Conservation (phyloP, 768 basidiomycete genomes). For the Pleurotus citrinopileatus region DNA sequence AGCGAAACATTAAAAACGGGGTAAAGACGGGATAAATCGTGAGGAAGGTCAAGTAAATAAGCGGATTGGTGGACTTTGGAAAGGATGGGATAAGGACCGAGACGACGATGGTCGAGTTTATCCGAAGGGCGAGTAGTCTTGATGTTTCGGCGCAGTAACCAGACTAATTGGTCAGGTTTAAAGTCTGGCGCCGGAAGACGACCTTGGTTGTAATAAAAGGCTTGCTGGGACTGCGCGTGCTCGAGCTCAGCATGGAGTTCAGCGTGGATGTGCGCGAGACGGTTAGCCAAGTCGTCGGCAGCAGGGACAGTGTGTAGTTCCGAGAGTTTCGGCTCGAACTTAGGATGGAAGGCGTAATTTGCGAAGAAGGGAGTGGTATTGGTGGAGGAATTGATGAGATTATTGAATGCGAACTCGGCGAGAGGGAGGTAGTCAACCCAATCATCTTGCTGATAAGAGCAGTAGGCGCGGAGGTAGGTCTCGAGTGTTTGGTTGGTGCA, state of each 20-base stretch:
- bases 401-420: constrained; percentile 41
- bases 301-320: constrained; percentile 27
- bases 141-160: constrained; percentile 35
- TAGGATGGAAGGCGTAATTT: constrained; percentile 29
- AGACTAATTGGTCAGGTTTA: constrained; percentile 30
- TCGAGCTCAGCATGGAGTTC: constrained; percentile 31
- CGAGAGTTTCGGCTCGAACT: constrained; percentile 25
- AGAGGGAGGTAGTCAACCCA: constrained; percentile 38
- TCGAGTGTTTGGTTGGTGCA: constrained; percentile 34
- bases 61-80: constrained; percentile 7
- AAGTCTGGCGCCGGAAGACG: constrained; percentile 22
- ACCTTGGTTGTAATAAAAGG: constrained; percentile 23
- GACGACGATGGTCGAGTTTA: constrained; percentile 33
- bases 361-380: constrained; percentile 34
- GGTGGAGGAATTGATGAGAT: constrained; percentile 28
- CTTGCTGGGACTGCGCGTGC: constrained; percentile 24
- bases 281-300: constrained; percentile 22
- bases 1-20: constrained; percentile 37
- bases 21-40: too few relatives aligned
- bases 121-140: constrained; percentile 35
- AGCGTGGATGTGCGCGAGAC: constrained; percentile 27
- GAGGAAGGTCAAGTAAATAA: constrained; percentile 28
- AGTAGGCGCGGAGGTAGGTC: constrained; percentile 32
- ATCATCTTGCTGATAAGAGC: constrained; percentile 37
- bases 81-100: constrained; percentile 23